Base-by-base conservation (phyloP, 2,329 filamentous ascomycete genomes). In the Arthrobotrys conoides region DNA sequence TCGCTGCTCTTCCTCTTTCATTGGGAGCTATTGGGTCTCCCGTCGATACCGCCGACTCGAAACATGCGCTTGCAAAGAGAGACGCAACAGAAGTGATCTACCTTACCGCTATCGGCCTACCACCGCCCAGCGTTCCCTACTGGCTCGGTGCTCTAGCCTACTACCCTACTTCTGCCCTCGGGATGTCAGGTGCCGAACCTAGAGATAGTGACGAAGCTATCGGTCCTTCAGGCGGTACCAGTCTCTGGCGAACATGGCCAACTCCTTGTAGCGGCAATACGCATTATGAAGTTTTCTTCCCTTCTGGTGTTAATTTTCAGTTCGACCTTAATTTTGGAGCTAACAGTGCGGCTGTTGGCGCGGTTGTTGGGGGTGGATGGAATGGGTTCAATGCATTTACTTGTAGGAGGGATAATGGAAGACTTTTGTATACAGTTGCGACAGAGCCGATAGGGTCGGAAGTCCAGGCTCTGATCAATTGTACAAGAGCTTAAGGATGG, bases 41-140 rank as follows among this genome's bases (percentile, higher is more conserved):
- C 2, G 27, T 55, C 20, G 24, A 61, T 4, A 10, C 65, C 2
- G 16, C 59, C 18, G 18, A 51, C 16, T 41, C 59, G 12, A 20
- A 36, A 18, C 53, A 33, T 5, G 48, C 30, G 12, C 66, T 77
- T 10, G 57, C 9, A 18, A 71, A 63, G 24, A 14, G 73, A 33
- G 73, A 77, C 20, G 59, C 73, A n/a, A 77, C 66, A 10, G 73
- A 77, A 48, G 73, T 77, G n/a, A 77, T 77, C 9, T 77, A 77
- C 44, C 66, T 77, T 14, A 53, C 73, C 9, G 67, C 57, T 0
- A 27, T 30, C 18, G 8, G 49, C n/a, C 27, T 49, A 5, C 59
- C 67, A 4, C 27, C 33, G 27, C 59, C 46, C 4, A 27, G 20
- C 12, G 30, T 49, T 1, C 38, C 73, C 1, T 71, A 71, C 36